Evolutionary conservation across 345 rosid genomes (phyloP).

Genomic region (Ricinus communis): DNA sequence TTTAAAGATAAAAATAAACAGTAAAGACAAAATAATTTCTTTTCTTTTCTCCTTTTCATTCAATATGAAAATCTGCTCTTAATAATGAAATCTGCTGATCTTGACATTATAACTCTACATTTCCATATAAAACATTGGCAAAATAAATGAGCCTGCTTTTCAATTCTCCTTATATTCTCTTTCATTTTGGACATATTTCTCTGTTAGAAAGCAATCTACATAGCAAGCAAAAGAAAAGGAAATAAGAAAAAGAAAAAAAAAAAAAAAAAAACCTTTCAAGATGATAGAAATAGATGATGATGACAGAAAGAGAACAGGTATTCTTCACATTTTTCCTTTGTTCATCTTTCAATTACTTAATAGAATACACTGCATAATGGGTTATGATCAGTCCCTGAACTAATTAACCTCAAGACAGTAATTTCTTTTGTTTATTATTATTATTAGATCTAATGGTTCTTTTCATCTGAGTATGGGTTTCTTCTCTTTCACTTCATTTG

Average conservation of each 20-base stretch:
- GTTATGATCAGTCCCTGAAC: too few relatives aligned
- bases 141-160: neutral
- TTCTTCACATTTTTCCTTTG: neutral
- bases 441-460: neutral
- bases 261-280: neutral
- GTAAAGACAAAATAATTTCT: too few relatives aligned
- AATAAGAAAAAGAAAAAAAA: too few relatives aligned
- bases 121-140: neutral
- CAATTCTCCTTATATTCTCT: too few relatives aligned
- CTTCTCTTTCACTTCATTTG: neutral
- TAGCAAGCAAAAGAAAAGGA: too few relatives aligned
- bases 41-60: too few relatives aligned
- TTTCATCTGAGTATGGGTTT: neutral
- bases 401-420: too few relatives aligned
- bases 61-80: slow-evolving; percentile 3
- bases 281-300: slow-evolving; percentile 15
- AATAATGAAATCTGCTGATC: neutral
- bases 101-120: neutral
- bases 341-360: too few relatives aligned
- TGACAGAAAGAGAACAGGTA: slow-evolving; percentile 10
- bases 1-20: too few relatives aligned
- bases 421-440: neutral
- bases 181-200: too few relatives aligned
- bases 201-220: neutral
- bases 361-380: too few relatives aligned